A percentile compares a stretch with the other conserved stretches of the same genome.
phyloP scores from a whole-genome alignment of 2,329 filamentous ascomycete species.

The Thielaviopsis euricoi region DNA sequence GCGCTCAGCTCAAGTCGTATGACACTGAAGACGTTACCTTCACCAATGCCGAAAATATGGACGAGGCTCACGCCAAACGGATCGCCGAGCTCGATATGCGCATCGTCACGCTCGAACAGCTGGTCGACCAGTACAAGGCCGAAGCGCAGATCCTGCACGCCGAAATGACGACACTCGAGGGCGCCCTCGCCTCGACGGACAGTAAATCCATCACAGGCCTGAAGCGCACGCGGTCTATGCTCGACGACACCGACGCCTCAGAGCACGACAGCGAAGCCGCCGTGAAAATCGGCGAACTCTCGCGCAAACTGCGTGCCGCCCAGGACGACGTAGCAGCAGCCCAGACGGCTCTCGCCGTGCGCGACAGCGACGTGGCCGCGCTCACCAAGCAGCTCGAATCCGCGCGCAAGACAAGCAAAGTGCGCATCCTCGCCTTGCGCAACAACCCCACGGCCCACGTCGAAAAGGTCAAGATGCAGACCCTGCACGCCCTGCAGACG shows the following conservation, averaged over 20 bases:
- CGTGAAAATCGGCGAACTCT: conserved; percentile 64
- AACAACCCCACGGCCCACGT: conserved; percentile 82
- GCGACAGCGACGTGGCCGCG: conserved; percentile 62
- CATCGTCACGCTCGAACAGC: conserved; percentile 58
- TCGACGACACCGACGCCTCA: conserved; percentile 35
- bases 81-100: conserved; percentile 37
- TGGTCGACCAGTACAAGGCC: conserved; percentile 71
- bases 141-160: conserved; percentile 61
- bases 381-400: conserved; percentile 54
- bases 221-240: conserved; percentile 45
- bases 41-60: conserved; percentile 47
- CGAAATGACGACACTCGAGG: conserved; percentile 54
- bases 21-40: conserved; percentile 80
- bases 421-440: conserved; percentile 68
- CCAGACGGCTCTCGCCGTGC: conserved; percentile 52
- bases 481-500: conserved; percentile 57
- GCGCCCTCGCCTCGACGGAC: conserved; percentile 26
- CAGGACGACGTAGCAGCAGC: conserved; percentile 59
- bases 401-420: conserved; percentile 51
- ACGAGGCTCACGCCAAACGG: conserved; percentile 3
- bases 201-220: conserved; percentile 16
- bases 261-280: conserved; percentile 35
- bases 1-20: conserved; percentile 77
- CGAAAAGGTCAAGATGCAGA: conserved; percentile 70
- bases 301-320: conserved; percentile 73